These are phyloP conservation scores for Globisporangium paddicum DNA, from an alignment of 352 stramenopile species.

Conservation along the genomic window DNA sequence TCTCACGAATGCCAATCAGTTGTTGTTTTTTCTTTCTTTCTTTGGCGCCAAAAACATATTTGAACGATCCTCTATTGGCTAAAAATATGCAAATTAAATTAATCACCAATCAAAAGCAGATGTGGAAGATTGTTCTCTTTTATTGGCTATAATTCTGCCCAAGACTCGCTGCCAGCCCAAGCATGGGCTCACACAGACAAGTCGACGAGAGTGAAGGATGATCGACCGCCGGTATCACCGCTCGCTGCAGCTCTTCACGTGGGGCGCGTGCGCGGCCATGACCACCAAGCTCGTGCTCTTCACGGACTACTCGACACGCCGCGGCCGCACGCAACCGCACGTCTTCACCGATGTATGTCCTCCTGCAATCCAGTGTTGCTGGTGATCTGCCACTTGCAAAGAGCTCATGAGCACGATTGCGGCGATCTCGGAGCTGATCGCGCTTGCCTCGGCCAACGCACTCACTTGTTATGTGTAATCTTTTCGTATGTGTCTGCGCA, in stretches of 20 bases:
- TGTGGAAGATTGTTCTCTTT: too few relatives aligned
- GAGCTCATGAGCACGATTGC: neutral
- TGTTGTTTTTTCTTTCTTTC: too few relatives aligned
- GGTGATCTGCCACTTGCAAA: neutral
- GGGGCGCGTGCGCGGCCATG: conserved; percentile 73
- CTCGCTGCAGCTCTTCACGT: conserved; percentile 83
- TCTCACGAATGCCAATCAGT: too few relatives aligned
- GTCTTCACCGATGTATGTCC: conserved; percentile 66
- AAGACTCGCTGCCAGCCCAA: too few relatives aligned
- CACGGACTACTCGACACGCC: conserved; percentile 66
- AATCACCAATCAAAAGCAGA: too few relatives aligned
- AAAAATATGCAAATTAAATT: too few relatives aligned
- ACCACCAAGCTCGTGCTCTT: conserved; percentile 82
- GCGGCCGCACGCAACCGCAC: conserved; percentile 57
- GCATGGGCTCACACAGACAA: too few relatives aligned
- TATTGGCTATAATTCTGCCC: too few relatives aligned
- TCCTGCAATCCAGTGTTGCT: neutral
- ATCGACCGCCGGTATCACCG: conserved; percentile 84
- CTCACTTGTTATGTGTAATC: neutral
- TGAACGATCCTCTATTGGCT: too few relatives aligned
- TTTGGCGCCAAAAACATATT: too few relatives aligned
- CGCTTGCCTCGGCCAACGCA: too few relatives aligned
- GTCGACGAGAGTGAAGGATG: conserved; percentile 26
- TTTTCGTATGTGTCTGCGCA: neutral
- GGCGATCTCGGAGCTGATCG: neutral